phyloP scores from a whole-genome alignment of 371 early-diverging fungal genomes.

The Zopfochytrium polystomum region DNA sequence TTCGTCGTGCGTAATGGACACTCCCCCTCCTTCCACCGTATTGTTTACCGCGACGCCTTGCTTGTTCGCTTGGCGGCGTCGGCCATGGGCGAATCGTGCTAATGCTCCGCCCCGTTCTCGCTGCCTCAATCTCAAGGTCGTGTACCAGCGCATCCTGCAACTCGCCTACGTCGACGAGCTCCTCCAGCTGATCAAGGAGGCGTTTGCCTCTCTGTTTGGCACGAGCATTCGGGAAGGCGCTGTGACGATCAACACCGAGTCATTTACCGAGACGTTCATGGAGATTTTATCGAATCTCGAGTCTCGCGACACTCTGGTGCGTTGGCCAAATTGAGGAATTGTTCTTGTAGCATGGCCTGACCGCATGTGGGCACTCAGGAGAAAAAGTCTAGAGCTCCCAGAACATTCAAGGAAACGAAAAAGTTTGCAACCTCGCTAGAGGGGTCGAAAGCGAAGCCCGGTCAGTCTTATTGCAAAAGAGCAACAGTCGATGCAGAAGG shows the following conservation, averaged over 20 bases:
- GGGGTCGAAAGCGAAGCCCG: conserved; percentile 62
- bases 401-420: conserved; percentile 80
- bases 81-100: background rate
- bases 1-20: conserved; percentile 67
- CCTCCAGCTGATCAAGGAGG: conserved; percentile 59
- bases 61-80: background rate
- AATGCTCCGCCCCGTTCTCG: background rate
- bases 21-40: background rate
- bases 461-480: conserved; percentile 24
- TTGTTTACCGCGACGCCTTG: background rate
- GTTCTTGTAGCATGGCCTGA: background rate
- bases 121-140: conserved; percentile 55
- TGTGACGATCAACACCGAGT: conserved; percentile 21
- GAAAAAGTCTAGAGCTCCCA: conserved; percentile 54
- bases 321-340: background rate
- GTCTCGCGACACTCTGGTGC: conserved; percentile 45
- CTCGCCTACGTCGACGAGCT: conserved; percentile 84
- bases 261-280: conserved; percentile 51
- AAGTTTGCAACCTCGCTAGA: conserved; percentile 73
- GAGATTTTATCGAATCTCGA: conserved; percentile 43
- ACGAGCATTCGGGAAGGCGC: conserved; percentile 17
- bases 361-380: too few species aligned
- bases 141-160: conserved; percentile 83
- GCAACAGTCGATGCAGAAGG: too few species aligned
- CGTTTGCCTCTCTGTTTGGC: conserved; percentile 38